Evolutionary conservation across 495 filamentous ascomycete species (phyloP).

Genomic region (Aspergillus funiculosus): DNA sequence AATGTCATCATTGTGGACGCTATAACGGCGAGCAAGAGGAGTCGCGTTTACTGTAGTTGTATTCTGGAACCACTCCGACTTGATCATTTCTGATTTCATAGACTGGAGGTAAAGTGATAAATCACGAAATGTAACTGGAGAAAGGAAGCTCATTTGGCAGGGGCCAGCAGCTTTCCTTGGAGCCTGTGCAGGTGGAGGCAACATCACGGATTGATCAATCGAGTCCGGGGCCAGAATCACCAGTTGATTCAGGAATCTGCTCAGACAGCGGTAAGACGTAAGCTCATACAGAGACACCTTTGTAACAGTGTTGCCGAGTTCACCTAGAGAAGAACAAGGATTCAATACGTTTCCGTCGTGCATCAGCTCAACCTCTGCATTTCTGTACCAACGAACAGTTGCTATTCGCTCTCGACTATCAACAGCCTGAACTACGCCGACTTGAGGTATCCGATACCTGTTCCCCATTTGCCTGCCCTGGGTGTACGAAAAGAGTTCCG

Average conservation of each 20-base stretch:
- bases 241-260: slow-evolving; percentile 41
- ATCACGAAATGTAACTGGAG: slow-evolving; percentile 10
- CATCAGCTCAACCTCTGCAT: slow-evolving; percentile 37
- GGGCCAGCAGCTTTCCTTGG: slow-evolving; percentile 1
- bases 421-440: slow-evolving; percentile 57
- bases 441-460: slow-evolving; percentile 22
- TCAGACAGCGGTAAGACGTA: slow-evolving; percentile 36
- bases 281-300: slow-evolving; percentile 58
- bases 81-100: slow-evolving; percentile 15
- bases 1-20: slow-evolving; percentile 12
- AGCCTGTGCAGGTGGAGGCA: not conserved
- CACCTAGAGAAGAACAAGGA: slow-evolving; percentile 37
- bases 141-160: slow-evolving; percentile 13
- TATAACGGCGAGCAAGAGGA: slow-evolving; percentile 14
- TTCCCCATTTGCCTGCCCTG: not conserved
- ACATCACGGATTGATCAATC: slow-evolving; percentile 14
- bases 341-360: slow-evolving; percentile 24
- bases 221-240: slow-evolving; percentile 42
- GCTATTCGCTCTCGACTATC: slow-evolving; percentile 49
- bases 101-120: slow-evolving; percentile 11
- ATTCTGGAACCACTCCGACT: slow-evolving; percentile 22
- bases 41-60: slow-evolving; percentile 15
- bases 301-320: slow-evolving; percentile 34
- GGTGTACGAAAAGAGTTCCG: too few species aligned
- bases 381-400: slow-evolving; percentile 48